A percentile compares a stretch with the other conserved stretches of the same genome.
phyloP scores from a whole-genome alignment of 768 basidiomycete species.

The Phaeolepiota aurea region DNA sequence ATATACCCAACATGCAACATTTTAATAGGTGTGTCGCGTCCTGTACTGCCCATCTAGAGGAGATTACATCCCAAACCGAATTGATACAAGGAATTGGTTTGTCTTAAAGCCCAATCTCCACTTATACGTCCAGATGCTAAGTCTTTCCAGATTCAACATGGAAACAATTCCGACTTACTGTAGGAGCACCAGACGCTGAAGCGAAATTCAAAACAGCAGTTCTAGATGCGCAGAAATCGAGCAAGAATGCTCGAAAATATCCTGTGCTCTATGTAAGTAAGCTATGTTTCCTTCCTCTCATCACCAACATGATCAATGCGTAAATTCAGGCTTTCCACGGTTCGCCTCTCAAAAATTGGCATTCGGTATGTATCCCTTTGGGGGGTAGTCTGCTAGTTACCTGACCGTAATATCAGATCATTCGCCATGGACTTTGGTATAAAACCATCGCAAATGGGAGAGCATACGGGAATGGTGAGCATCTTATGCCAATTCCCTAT shows the following conservation, averaged over 20 bases:
- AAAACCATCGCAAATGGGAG: slow-evolving; percentile 48
- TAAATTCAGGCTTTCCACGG: slow-evolving; percentile 57
- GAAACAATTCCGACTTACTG: slow-evolving; percentile 63
- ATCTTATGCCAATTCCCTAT: not conserved
- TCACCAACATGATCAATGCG: not conserved
- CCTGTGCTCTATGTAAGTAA: slow-evolving; percentile 36
- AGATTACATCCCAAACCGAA: slow-evolving; percentile 46
- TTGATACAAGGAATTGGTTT: slow-evolving; percentile 45
- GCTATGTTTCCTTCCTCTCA: not conserved
- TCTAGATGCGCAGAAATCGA: slow-evolving; percentile 23
- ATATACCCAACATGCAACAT: too few relatives aligned
- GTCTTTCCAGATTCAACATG: slow-evolving; percentile 30
- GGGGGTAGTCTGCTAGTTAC: too few relatives aligned
- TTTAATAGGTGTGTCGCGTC: slow-evolving; percentile 59
- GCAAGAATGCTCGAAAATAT: slow-evolving; percentile 33
- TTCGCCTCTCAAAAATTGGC: slow-evolving; percentile 59
- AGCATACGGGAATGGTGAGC: slow-evolving; percentile 54
- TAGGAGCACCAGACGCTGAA: slow-evolving; percentile 66
- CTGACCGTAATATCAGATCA: slow-evolving; percentile 54
- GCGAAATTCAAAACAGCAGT: slow-evolving; percentile 49
- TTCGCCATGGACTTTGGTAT: slow-evolving; percentile 66
- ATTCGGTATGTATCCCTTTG: slow-evolving; percentile 43
- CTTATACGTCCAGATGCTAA: not conserved
- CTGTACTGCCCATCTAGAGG: slow-evolving; percentile 64
- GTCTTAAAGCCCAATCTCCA: slow-evolving; percentile 5